Base-by-base conservation (phyloP, 345 rosid species). In the Brassica nigra region DNA sequence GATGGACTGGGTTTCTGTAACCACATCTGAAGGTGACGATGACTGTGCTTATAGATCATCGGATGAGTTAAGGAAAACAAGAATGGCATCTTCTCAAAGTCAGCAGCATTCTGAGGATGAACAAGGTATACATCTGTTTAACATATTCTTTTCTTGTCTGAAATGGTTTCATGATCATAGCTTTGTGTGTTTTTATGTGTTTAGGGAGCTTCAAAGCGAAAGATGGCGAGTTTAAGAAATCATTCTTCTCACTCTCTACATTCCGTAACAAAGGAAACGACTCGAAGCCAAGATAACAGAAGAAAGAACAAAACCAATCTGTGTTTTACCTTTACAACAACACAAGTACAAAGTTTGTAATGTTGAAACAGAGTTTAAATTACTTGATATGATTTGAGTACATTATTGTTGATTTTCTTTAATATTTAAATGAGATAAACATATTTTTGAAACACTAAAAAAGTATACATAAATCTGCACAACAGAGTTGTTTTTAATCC, bases 1-100 rank as follows among this genome's bases (percentile, higher is more conserved):
- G 74, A 87, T 78, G 76, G 98, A 95, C 70, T 92, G 98, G 99
- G 88, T 85, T 55, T 95, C 99, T 70, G 98, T 89, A 27, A 93
- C 98, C 0, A 93, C 97, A 75, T 91, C 98, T 66, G 99, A 95
- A 85, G 99, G 99, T 73, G 99, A 95, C 76, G 99, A 91, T 75
- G 99, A 95, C 77, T 88, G 78, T 77, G 90, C 90, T 16, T 88
- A 87, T 74, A 87, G 90, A 52, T 90, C 90, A 70, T 90, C 94
- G 7, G 98, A 89, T 77, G 98, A 93, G 76, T 81, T 93, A 86
- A 89, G 97, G 86, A 95, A 90, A 82, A 88, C 97, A 49, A 93
- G 98, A 81, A 93, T 95, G 99, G 94, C 97, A 67, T 88, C 86
- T 76, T 82, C 78, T 33, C 97, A 86, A 65, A 83, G 88, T 80